Evolutionary conservation across 257 asterid species (phyloP).

Genomic region (Capsicum rhomboideum): DNA sequence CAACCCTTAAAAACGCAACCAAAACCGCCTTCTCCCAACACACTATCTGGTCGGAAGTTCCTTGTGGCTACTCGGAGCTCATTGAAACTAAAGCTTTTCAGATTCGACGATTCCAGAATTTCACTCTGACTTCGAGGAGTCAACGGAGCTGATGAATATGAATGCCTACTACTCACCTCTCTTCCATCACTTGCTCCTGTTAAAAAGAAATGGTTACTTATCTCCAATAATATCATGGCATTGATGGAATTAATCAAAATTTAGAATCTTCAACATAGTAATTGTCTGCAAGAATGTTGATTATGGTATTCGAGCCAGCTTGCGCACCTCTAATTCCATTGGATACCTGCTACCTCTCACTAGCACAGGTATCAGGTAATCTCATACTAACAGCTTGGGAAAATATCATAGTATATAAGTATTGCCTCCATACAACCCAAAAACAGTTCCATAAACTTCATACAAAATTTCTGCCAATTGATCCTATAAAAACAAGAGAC

Average conservation of each 20-base stretch:
- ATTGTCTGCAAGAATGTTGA: background rate
- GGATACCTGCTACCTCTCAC: background rate
- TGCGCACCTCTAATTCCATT: background rate
- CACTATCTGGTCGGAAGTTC: constrained; percentile 71
- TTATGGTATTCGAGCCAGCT: background rate
- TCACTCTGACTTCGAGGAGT: constrained; percentile 55
- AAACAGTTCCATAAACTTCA: background rate
- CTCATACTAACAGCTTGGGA: background rate
- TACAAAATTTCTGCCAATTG: background rate
- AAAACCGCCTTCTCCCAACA: constrained; percentile 80
- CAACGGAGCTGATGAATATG: constrained; percentile 42
- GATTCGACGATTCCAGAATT: constrained; percentile 47
- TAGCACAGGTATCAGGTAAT: background rate
- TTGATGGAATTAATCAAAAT: background rate
- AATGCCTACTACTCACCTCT: constrained; percentile 32
- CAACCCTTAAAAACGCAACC: constrained; percentile 84
- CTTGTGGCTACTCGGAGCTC: constrained; percentile 74
- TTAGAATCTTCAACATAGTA: background rate
- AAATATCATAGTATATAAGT: background rate
- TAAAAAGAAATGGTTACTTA: background rate
- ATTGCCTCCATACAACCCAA: background rate
- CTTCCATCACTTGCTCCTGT: constrained; percentile 18
- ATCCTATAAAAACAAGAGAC: too few species aligned
- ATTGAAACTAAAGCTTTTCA: constrained; percentile 45
- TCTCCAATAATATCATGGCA: background rate